Evolutionary conservation across 495 filamentous ascomycete species (phyloP).

Genomic region (Podospora conica): DNA sequence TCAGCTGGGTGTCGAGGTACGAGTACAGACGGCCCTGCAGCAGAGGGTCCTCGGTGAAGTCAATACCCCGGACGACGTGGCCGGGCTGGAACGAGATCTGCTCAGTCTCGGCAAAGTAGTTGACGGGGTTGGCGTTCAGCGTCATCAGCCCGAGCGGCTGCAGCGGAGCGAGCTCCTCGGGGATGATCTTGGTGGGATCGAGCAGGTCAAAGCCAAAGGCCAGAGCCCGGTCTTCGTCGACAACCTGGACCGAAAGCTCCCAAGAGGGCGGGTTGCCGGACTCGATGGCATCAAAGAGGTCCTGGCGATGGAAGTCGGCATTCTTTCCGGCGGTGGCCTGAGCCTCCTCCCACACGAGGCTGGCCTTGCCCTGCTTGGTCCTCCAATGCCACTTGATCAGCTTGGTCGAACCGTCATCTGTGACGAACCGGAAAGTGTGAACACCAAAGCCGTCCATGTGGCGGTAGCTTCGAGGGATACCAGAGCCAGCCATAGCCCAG

Average conservation of each 20-base stretch:
- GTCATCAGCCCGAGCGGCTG: conserved; percentile 60
- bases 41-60: conserved; percentile 68
- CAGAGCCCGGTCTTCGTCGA: conserved; percentile 60
- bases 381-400: conserved; percentile 72
- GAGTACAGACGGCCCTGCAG: conserved; percentile 70
- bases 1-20: conserved; percentile 70
- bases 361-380: conserved; percentile 59
- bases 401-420: conserved; percentile 56
- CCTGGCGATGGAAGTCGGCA: conserved; percentile 62
- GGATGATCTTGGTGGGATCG: conserved; percentile 72
- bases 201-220: conserved; percentile 66
- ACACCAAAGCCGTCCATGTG: conserved; percentile 70
- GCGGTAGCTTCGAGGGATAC: conserved; percentile 64
- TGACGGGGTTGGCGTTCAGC: conserved; percentile 62
- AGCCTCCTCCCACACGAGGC: conserved; percentile 69
- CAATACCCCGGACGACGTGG: conserved; percentile 63
- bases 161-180: conserved; percentile 64
- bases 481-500: conserved; percentile 65
- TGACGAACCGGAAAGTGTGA: conserved; percentile 66
- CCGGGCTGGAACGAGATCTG: conserved; percentile 60
- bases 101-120: conserved; percentile 78
- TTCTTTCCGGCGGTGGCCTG: conserved; percentile 64
- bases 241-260: conserved; percentile 71
- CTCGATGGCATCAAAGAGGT: conserved; percentile 65
- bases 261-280: conserved; percentile 61